phyloP scores from a whole-genome alignment of 2,329 filamentous ascomycete genomes.

The Botrytis cinerea region DNA sequence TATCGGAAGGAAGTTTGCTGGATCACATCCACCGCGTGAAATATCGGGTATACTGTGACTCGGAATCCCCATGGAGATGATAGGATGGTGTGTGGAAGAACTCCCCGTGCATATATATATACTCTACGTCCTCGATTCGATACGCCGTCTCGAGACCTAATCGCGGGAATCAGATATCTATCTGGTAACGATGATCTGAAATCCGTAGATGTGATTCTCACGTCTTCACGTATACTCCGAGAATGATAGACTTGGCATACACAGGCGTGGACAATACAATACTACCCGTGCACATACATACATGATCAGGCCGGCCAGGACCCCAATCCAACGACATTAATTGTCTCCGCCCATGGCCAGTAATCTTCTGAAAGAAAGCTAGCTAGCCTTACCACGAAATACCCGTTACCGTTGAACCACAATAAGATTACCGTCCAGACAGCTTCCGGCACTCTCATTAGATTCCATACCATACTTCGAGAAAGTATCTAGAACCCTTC shows the following conservation, averaged over 20 bases:
- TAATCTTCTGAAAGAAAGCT: too few species aligned
- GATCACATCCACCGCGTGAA: too few species aligned
- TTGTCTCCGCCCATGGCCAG: not conserved
- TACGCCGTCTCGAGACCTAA: not conserved
- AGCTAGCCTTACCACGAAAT: not conserved
- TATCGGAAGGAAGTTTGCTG: rapidly evolving
- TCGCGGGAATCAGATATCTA: not conserved
- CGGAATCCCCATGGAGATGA: not conserved
- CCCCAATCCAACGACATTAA: too few species aligned
- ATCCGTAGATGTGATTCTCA: not conserved
- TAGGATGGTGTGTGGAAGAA: not conserved
- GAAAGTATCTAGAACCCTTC: not conserved
- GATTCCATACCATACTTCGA: not conserved
- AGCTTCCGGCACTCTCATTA: not conserved
- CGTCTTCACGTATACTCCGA: not conserved
- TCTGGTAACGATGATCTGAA: not conserved
- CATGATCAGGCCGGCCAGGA: not conserved
- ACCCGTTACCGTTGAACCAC: not conserved
- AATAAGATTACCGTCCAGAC: not conserved
- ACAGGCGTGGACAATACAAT: not conserved
- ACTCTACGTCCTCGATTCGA: too few species aligned
- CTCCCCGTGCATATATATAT: rapidly evolving
- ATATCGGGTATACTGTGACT: not conserved
- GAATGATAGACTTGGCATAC: not conserved
- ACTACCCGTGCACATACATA: not conserved